Conservation (phyloP, 768 basidiomycete species). For the Termitomyces bulborhizus region DNA sequence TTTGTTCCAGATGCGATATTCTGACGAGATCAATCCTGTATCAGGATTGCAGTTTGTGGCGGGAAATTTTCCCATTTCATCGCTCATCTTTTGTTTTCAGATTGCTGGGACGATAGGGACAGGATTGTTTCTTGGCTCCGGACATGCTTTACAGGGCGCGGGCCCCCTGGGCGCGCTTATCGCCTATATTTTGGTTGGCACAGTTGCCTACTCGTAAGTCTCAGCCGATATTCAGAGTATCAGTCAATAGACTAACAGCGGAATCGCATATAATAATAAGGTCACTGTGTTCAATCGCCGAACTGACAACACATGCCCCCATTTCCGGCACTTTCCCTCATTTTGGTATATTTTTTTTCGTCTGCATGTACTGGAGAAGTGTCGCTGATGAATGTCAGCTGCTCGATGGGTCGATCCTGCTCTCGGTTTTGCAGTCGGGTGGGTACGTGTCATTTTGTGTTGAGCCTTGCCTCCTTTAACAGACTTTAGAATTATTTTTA, state of each 20-base stretch:
- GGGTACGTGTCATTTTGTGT: constrained; percentile 27
- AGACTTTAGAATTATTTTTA: constrained; percentile 35
- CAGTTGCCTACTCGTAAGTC: constrained; percentile 57
- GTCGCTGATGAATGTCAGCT: constrained; percentile 22
- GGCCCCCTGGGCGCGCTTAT: constrained; percentile 66
- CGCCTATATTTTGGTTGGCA: constrained; percentile 58
- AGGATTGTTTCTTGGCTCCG: constrained; percentile 69
- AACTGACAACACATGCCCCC: constrained; percentile 78
- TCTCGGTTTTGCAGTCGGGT: constrained; percentile 51
- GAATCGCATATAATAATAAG: constrained; percentile 17
- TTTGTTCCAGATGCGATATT: background rate
- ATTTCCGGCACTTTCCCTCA: constrained; percentile 77
- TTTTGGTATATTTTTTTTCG: constrained; percentile 33
- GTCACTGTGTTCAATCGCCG: constrained; percentile 61
- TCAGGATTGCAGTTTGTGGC: constrained; percentile 57
- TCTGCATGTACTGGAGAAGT: background rate
- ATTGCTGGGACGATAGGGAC: constrained; percentile 75
- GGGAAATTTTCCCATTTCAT: too few relatives aligned
- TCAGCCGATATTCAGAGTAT: background rate
- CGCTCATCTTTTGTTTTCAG: constrained; percentile 20
- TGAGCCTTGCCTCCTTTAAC: background rate
- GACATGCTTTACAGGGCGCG: constrained; percentile 49
- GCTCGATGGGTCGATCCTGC: constrained; percentile 55
- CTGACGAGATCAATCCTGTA: background rate
- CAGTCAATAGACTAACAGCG: background rate